These are phyloP conservation scores for Populus davidiana DNA, from an alignment of 345 rosid genomes.

Conservation along the genomic window DNA sequence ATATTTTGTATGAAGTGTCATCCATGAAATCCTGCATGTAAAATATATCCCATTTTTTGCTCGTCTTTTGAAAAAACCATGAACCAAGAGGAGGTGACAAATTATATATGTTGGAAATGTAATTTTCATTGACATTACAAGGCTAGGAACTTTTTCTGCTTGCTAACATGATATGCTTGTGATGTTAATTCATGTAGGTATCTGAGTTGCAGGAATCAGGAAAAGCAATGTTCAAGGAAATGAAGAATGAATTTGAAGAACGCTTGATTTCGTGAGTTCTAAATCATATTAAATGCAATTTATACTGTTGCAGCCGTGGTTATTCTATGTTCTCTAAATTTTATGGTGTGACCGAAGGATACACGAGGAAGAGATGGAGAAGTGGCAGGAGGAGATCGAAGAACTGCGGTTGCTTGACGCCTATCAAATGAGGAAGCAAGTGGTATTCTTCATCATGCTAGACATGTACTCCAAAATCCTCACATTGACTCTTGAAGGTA, in stretches of 20 bases:
- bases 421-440: conserved; percentile 62
- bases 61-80: too few species aligned
- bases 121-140: not conserved
- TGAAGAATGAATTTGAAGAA: conserved; percentile 76
- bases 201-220: conserved; percentile 76
- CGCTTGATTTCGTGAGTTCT: conserved; percentile 58
- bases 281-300: not conserved
- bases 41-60: too few species aligned
- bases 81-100: not conserved
- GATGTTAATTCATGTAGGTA: conserved; percentile 40
- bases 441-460: conserved; percentile 62
- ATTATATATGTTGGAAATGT: not conserved
- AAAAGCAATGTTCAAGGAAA: conserved; percentile 70
- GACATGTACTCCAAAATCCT: conserved; percentile 59
- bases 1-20: not conserved
- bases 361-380: conserved; percentile 74
- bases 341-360: conserved; percentile 39
- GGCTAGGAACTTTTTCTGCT: not conserved
- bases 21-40: not conserved
- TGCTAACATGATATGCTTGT: not conserved
- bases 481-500: conserved; percentile 49
- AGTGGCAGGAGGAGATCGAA: conserved; percentile 85
- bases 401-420: conserved; percentile 68
- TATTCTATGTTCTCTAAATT: not conserved
- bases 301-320: not conserved